phyloP scores from a whole-genome alignment of 1,284 basidiomycete species.

The Cerioporus squamosus region DNA sequence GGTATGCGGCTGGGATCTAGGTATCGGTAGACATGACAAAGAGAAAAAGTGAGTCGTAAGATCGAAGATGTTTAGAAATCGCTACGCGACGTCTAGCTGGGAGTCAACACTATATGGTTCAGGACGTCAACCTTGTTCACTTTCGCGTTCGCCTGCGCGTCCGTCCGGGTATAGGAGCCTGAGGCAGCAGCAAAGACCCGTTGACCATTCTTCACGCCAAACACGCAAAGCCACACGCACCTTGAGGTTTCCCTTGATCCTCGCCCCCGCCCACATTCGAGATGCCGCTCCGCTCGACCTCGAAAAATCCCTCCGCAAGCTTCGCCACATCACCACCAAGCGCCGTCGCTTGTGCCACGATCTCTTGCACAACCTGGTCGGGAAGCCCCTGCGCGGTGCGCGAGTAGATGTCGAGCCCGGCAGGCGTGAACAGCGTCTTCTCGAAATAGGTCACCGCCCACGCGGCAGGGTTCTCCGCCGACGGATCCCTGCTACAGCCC shows the following conservation, averaged over 20 bases:
- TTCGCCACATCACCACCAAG: constrained; percentile 24
- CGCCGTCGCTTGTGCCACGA: constrained; percentile 17
- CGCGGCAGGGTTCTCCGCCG: constrained; percentile 21
- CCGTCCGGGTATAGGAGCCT: neutral
- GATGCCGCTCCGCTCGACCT: constrained; percentile 20
- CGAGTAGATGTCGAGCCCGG: constrained; percentile 52
- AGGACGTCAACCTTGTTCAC: constrained; percentile 5
- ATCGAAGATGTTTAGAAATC: too few relatives aligned
- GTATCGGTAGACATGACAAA: too few relatives aligned
- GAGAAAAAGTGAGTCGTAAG: too few relatives aligned
- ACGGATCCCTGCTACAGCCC: constrained; percentile 37
- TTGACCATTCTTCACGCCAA: too few relatives aligned
- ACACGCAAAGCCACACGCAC: too few relatives aligned
- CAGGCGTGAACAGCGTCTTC: constrained; percentile 55
- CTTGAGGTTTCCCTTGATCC: neutral
- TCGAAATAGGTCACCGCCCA: constrained; percentile 57
- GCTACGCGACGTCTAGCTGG: too few relatives aligned
- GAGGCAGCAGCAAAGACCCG: neutral
- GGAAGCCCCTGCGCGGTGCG: constrained; percentile 33
- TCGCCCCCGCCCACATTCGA: too few relatives aligned
- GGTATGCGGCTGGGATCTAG: too few relatives aligned
- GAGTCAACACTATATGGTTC: constrained; percentile 10
- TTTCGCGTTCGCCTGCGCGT: neutral
- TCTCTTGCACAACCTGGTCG: constrained; percentile 26
- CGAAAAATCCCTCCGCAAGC: constrained; percentile 26